phyloP scores from a whole-genome alignment of 257 asterid genomes.

The Gardenia jasminoides region DNA sequence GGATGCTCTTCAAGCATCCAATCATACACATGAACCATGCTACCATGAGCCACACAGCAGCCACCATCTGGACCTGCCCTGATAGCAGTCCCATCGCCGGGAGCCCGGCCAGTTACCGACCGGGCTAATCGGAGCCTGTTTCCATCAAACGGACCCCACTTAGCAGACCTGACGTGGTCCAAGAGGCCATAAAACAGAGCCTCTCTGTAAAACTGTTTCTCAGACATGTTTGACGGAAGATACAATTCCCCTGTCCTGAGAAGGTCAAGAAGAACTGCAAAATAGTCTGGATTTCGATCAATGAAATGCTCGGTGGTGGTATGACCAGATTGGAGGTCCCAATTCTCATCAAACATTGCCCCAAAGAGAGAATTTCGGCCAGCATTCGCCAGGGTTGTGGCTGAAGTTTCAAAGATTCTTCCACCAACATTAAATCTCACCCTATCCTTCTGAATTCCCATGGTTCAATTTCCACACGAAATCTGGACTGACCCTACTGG shows the following conservation, averaged over 20 bases:
- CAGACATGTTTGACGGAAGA: constrained; percentile 63
- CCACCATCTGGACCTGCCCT: constrained; percentile 93
- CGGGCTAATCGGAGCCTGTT: constrained; percentile 52
- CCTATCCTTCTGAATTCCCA: constrained; percentile 83
- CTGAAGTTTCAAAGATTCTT: constrained; percentile 69
- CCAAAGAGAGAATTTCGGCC: constrained; percentile 87
- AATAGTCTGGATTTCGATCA: constrained; percentile 87
- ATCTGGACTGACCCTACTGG: neutral
- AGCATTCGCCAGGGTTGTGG: constrained; percentile 86
- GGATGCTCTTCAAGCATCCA: constrained; percentile 91
- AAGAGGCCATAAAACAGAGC: constrained; percentile 71
- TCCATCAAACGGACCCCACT: constrained; percentile 86
- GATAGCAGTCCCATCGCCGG: constrained; percentile 88
- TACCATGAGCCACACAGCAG: constrained; percentile 91
- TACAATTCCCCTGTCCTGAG: constrained; percentile 85
- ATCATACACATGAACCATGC: constrained; percentile 89
- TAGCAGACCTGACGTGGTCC: constrained; percentile 77
- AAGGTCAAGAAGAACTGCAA: constrained; percentile 76
- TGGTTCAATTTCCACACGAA: constrained; percentile 20
- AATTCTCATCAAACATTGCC: constrained; percentile 76
- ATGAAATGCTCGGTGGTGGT: constrained; percentile 61
- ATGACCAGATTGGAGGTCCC: constrained; percentile 56
- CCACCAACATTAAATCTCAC: constrained; percentile 85
- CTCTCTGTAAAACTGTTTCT: constrained; percentile 62
- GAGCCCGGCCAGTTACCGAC: constrained; percentile 66